Evolutionary conservation across 495 filamentous ascomycete genomes (phyloP).

Genomic region (Letharia columbiana): DNA sequence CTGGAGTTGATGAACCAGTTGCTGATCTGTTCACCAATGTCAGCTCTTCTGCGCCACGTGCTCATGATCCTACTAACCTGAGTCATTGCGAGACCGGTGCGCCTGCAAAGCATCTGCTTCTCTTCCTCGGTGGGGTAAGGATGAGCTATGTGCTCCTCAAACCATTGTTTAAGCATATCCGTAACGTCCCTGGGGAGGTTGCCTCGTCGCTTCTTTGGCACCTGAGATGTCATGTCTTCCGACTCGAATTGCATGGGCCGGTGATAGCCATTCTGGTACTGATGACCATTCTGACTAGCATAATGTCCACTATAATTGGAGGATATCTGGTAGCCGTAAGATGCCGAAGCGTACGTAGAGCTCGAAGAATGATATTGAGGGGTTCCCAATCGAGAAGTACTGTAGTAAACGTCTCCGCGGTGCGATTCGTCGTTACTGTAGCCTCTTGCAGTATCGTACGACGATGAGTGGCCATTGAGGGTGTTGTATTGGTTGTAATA

Average conservation of each 20-base stretch:
- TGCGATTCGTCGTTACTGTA: slow-evolving; percentile 2
- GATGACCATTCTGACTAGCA: slow-evolving; percentile 7
- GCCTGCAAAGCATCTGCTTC: slow-evolving; percentile 70
- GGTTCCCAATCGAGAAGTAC: not conserved
- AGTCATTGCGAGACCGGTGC: slow-evolving; percentile 72
- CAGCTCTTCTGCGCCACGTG: not conserved
- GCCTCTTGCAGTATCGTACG: slow-evolving; percentile 3
- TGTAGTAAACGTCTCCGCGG: slow-evolving; percentile 8
- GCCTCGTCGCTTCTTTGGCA: slow-evolving; percentile 59
- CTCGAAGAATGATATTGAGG: not conserved
- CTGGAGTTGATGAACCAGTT: slow-evolving; percentile 97
- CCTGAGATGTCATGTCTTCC: slow-evolving; percentile 34
- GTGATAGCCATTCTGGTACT: slow-evolving; percentile 13
- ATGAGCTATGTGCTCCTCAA: slow-evolving; percentile 63
- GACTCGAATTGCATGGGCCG: slow-evolving; percentile 29
- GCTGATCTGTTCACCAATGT: slow-evolving; percentile 53
- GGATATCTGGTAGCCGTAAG: slow-evolving; percentile 14
- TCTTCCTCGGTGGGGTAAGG: slow-evolving; percentile 88
- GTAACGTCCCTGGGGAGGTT: slow-evolving; percentile 85
- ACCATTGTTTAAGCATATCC: slow-evolving; percentile 73
- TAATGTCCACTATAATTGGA: slow-evolving; percentile 20
- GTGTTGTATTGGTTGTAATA: slow-evolving; percentile 11
- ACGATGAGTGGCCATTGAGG: slow-evolving; percentile 8
- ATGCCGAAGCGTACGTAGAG: not conserved
- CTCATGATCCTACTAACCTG: slow-evolving; percentile 43